Evolutionary conservation across 1,284 basidiomycete species (phyloP).

Genomic region (Trametes sp.): DNA sequence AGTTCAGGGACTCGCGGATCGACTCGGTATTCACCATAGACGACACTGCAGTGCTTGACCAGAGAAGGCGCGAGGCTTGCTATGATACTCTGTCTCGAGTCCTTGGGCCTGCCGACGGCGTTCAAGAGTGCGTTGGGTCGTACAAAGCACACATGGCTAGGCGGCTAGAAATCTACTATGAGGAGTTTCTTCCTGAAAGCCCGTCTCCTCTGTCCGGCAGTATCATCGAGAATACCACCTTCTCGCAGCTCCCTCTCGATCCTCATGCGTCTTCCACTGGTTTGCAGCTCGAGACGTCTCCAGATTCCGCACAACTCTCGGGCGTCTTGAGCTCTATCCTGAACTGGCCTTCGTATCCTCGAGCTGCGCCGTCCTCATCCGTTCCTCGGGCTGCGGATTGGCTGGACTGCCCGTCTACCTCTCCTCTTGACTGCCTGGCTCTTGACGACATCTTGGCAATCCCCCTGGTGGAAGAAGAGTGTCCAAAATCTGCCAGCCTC

Average conservation of each 20-base stretch:
- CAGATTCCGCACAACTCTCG: neutral
- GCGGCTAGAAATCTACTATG: conserved; percentile 53
- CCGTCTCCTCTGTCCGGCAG: neutral
- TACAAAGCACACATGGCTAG: conserved; percentile 62
- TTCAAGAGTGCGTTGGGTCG: conserved; percentile 60
- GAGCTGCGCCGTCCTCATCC: neutral
- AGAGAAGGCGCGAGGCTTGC: conserved; percentile 54
- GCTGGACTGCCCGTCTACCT: neutral
- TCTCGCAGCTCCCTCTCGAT: neutral
- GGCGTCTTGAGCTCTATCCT: conserved; percentile 5
- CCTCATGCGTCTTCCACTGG: neutral
- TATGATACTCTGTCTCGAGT: conserved; percentile 59
- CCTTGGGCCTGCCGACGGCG: conserved; percentile 53
- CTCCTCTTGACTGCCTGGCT: conserved; percentile 25
- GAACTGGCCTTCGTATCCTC: neutral
- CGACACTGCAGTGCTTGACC: conserved; percentile 46
- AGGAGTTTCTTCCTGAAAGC: conserved; percentile 37
- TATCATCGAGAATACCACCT: neutral
- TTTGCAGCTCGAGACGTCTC: neutral
- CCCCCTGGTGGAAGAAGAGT: conserved; percentile 26
- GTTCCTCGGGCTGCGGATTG: neutral
- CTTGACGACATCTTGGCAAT: conserved; percentile 39
- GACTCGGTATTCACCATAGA: conserved; percentile 11
- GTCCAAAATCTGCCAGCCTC: conserved; percentile 16
- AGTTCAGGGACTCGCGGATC: conserved; percentile 21